Evolutionary conservation across 139 green algal genomes (phyloP), one percentile per base, ranked within the genome.

Genomic region (Chlorella sorokiniana): DNA sequence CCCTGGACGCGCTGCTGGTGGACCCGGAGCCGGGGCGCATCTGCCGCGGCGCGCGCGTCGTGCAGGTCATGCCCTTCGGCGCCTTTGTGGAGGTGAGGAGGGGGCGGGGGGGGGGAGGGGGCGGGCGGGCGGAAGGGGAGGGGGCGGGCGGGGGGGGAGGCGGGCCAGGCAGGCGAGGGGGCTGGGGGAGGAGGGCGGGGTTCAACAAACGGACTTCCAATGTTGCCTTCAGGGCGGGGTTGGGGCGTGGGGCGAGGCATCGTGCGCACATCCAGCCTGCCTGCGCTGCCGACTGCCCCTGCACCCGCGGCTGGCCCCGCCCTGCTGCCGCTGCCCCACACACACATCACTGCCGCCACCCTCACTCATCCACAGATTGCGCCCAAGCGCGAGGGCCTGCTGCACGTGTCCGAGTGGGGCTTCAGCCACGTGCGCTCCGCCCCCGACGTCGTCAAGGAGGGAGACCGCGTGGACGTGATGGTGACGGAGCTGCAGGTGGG

Each of bases 401-500:
- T 95, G 38, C 93, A 96, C 83, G 63, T 96, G 4, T 88, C 69
- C 22, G 91, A 97, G 90, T 88, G 95, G 83, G 86, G 78, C 42
- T 82, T 89, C 1, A 68, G 83, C 27, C 80, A 73, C 1, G 64
- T 91, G 18, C 79, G 73, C 14, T 82, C 87, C 14, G 84, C 91
- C 23, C 59, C 86, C 3, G 87, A 91, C 22, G 86, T 91, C 8
- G 52, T 89, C 11, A 77, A 90, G 69, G 87, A 93, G 61, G 95
- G 93, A 4, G 86, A 94, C 40, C 8, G 78, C 33, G 79, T 97
- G 44, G 93, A 98, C 81, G 95, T 98, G 10, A 93, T 94, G 92
- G 84, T 97, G 42, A 38, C 96, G 3, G 89, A 90, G 45, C 31
- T 89, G 56, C 41, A 65, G 56, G 83, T 78, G 29, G 33, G 16